phyloP scores from a whole-genome alignment of 129 eudicot genomes.

The Chrysanthemum seticuspe region DNA sequence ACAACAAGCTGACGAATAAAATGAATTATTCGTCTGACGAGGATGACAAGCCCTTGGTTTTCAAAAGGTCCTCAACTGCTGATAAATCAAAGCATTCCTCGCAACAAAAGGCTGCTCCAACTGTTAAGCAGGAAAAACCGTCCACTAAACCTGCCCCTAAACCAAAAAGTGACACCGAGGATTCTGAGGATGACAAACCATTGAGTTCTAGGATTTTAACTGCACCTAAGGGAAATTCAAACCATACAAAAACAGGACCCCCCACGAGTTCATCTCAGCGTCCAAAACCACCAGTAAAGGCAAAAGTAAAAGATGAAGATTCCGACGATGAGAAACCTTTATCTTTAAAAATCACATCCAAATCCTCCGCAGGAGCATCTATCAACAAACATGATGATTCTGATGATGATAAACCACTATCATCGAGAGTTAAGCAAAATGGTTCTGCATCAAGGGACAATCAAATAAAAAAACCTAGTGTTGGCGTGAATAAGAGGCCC shows the following conservation, averaged over 20 bases:
- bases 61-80: slow-evolving; percentile 52
- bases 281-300: slow-evolving; percentile 29
- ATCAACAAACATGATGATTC: slow-evolving; percentile 42
- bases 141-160: slow-evolving; percentile 29
- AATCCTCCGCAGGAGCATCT: slow-evolving; percentile 43
- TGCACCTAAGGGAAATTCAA: slow-evolving; percentile 42
- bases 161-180: slow-evolving; percentile 48
- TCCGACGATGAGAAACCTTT: slow-evolving; percentile 51
- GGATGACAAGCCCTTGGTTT: slow-evolving; percentile 76
- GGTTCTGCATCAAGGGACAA: slow-evolving; percentile 49
- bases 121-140: slow-evolving; percentile 24
- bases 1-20: slow-evolving; percentile 30
- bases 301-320: slow-evolving; percentile 49
- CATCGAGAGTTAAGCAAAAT: slow-evolving; percentile 60
- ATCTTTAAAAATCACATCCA: slow-evolving; percentile 12
- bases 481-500: slow-evolving; percentile 61
- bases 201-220: slow-evolving; percentile 48
- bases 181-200: slow-evolving; percentile 83
- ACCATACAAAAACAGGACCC: slow-evolving; percentile 32
- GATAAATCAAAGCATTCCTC: slow-evolving; percentile 35
- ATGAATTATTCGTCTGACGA: slow-evolving; percentile 50
- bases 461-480: slow-evolving; percentile 36
- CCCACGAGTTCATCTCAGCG: slow-evolving; percentile 21
- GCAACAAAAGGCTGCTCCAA: slow-evolving; percentile 28
- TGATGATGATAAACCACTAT: slow-evolving; percentile 56